Base-by-base conservation (phyloP, 1,284 basidiomycete species). In the Bothia castanella region DNA sequence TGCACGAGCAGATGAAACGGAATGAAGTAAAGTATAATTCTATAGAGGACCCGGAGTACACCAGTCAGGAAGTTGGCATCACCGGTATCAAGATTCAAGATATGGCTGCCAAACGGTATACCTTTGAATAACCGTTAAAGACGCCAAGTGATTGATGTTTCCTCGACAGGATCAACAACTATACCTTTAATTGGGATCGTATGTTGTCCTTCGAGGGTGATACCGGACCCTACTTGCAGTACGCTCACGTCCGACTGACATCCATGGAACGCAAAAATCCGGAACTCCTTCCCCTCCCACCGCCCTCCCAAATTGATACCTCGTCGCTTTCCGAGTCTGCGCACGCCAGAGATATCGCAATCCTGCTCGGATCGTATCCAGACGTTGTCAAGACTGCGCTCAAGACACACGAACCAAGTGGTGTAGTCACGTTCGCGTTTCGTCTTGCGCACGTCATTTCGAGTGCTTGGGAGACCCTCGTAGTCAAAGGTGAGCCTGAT, bases 71-170 rank as follows among this genome's bases (percentile, higher is more conserved):
- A 68, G 85, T 98, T 50, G 97, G 96, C 27, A 92, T 97, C 65
- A 92, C 93, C 0, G 95, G 93, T 8, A 88, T 99, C 66, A 99
- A 99, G 77, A 95, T 99, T 60, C 97, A 99, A 72, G 96, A 99
- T 69, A 94, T 98, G 93, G 79, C 86, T 37, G 92, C 90, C 23
- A 97, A 95, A 72, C 77, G 91, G 91, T 92, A 60, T 42, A 76
- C 20, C 30, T 27, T 43, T 34, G 5, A 25, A 20, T 32, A 27
- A 42, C 30, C 4, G 16, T 20, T 19, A 4, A 19, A 17, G 0
- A n/a, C 7, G 10, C n/a, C n/a, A 3, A 11, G 19, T 36, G 17
- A 52, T n/a, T 45, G 27, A 53, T 34, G 1, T 41, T 25, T 13
- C 13, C 21, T 23, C 10, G 19, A 13, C 58, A 94, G 96, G 56